A percentile compares a stretch with the other conserved stretches of the same genome.
These are phyloP conservation scores for Cystobasidium tubakii DNA, from an alignment of 768 basidiomycete species.

Conservation along the genomic window DNA sequence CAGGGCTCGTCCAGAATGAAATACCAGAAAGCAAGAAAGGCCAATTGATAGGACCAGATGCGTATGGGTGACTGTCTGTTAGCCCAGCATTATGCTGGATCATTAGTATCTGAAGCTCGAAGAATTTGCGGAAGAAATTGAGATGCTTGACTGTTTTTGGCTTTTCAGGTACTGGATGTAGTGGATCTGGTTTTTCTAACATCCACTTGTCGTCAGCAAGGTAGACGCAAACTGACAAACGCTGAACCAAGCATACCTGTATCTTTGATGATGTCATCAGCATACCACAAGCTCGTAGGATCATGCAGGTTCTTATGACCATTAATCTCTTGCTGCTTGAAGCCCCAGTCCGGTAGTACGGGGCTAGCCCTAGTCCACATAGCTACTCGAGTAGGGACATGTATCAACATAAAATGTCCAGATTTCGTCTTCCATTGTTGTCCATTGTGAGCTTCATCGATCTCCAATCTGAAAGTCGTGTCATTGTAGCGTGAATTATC, in stretches of 20 bases:
- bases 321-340: constrained; percentile 94
- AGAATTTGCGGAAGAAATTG: constrained; percentile 92
- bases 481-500: constrained; percentile 67
- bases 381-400: constrained; percentile 80
- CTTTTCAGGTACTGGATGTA: constrained; percentile 54
- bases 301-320: constrained; percentile 88
- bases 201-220: not conserved
- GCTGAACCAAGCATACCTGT: constrained; percentile 56
- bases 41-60: constrained; percentile 93
- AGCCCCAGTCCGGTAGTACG: constrained; percentile 85
- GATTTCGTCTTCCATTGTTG: constrained; percentile 89
- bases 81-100: constrained; percentile 98
- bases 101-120: constrained; percentile 88
- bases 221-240: not conserved
- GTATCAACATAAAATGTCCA: constrained; percentile 82
- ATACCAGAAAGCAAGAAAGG: constrained; percentile 93
- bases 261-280: constrained; percentile 70
- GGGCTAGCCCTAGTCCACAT: constrained; percentile 84
- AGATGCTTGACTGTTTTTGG: constrained; percentile 61
- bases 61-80: constrained; percentile 95
- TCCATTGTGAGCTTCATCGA: constrained; percentile 68
- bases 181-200: constrained; percentile 48
- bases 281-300: constrained; percentile 78
- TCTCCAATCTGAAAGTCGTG: constrained; percentile 72
- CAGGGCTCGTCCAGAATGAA: constrained; percentile 90